Base-by-base conservation (phyloP, 257 asterid genomes). In the Henckelia pumila region DNA sequence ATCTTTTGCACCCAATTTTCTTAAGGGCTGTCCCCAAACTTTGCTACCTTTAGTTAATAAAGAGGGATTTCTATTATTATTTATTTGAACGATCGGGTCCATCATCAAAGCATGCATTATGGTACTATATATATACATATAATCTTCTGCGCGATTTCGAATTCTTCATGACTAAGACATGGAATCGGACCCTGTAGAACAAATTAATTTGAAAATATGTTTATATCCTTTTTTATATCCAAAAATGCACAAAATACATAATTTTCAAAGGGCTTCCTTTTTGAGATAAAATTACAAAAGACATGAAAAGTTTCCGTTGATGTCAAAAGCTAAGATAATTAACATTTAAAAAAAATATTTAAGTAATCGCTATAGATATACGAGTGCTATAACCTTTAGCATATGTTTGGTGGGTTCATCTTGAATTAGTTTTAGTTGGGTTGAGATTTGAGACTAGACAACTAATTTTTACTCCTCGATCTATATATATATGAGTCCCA, bases 391-490 rank as follows among this genome's bases (percentile, higher is more conserved):
- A 28, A 6, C 30, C n/a, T n/a, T n/a, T 28, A 28, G 30, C 30
- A 3, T 7, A 3, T 33, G 9, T 28, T 60, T 13, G 70, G 75
- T 77, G 68, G 59, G 60, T 35, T 35, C 16, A 2, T 19, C 28
- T 64, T 37, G 37, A 35, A 49, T 57, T n/a, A n/a, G n/a, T n/a
- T n/a, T n/a, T n/a, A n/a, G n/a, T n/a, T 16, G 29, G 73, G 60
- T 28, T 28, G 30, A 28, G 5, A 28, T 4, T 60, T 64, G 68
- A 56, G 71, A 73, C 71, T 19, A 37, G 40, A 16, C 60, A 68
- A 65, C 62, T 47, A 57, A 69, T 56, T n/a, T 61, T 61, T 73
- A 65, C 25, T 47, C 35, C 33, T 67, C 30, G n/a, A n/a, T n/a
- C n/a, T n/a, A n/a, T n/a, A n/a, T n/a, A n/a, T n/a, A n/a, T n/a